A percentile compares a stretch with the other conserved stretches of the same genome.
Evolutionary conservation across 1,284 basidiomycete genomes (phyloP).

Genomic region (Phlebopus sp.): DNA sequence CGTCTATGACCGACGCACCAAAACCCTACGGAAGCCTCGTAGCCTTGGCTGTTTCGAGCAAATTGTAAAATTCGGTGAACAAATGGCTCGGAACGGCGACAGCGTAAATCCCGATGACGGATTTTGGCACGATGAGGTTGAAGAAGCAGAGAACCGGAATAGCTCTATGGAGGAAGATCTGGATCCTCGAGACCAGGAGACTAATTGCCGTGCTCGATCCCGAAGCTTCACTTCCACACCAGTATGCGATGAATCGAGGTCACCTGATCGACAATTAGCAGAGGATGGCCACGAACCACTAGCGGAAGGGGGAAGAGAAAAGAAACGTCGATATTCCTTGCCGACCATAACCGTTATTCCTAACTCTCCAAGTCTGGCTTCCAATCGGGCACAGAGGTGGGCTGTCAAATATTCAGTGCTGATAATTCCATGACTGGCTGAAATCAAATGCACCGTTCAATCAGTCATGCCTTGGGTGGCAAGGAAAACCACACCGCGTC

Average conservation of each 20-base stretch:
- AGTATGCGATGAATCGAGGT: too few relatives aligned
- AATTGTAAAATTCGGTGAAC: background rate
- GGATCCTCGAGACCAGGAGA: too few relatives aligned
- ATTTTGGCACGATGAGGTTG: background rate
- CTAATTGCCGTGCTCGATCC: too few relatives aligned
- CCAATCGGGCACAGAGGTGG: slow-evolving; percentile 5
- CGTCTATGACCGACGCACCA: too few relatives aligned
- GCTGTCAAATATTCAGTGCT: background rate
- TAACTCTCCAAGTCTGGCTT: background rate
- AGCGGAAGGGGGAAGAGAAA: background rate
- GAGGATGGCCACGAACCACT: background rate
- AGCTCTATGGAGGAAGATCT: too few relatives aligned
- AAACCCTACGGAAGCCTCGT: too few relatives aligned
- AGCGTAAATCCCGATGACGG: background rate
- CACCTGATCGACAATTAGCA: too few relatives aligned
- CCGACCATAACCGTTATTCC: background rate
- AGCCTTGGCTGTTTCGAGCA: too few relatives aligned
- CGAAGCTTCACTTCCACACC: too few relatives aligned
- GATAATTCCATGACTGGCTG: too few relatives aligned
- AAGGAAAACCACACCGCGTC: slow-evolving; percentile 2
- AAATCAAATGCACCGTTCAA: background rate
- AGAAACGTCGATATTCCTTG: slow-evolving; percentile 7
- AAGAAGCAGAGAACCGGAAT: background rate
- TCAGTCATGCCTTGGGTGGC: background rate
- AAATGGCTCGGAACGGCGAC: background rate